Evolutionary conservation across 345 rosid species (phyloP).

Genomic region (Kandelia obovata): DNA sequence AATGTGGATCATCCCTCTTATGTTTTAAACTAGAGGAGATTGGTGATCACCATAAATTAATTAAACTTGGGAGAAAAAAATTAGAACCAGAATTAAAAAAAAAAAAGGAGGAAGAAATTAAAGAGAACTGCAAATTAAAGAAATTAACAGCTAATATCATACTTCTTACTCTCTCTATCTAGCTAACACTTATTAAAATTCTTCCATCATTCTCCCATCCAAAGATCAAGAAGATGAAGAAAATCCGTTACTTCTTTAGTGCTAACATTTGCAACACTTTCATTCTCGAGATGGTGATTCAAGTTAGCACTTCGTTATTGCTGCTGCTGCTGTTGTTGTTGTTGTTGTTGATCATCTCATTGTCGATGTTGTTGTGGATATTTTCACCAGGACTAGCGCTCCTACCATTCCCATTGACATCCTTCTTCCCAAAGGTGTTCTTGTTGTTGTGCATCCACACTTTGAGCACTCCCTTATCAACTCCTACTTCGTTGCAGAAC

Average conservation of each 20-base stretch:
- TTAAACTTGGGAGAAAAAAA: conserved; percentile 21
- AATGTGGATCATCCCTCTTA: neutral
- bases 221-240: conserved; percentile 44
- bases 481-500: conserved; percentile 67
- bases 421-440: conserved; percentile 48
- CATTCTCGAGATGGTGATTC: conserved; percentile 30
- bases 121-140: conserved; percentile 17
- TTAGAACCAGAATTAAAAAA: neutral
- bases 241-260: conserved; percentile 35
- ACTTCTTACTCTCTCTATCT: conserved; percentile 18
- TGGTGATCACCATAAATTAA: conserved; percentile 23
- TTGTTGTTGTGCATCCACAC: conserved; percentile 99
- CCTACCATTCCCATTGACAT: conserved; percentile 6
- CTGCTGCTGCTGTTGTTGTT: too few relatives aligned
- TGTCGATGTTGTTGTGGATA: conserved; percentile 5
- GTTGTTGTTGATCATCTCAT: neutral
- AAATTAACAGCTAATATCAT: conserved; percentile 16
- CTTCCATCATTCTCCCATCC: neutral
- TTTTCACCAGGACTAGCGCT: conserved; percentile 2
- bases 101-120: neutral
- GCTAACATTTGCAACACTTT: conserved; percentile 25
- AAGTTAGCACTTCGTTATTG: neutral
- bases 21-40: neutral
- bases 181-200: conserved; percentile 21
- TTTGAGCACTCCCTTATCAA: conserved; percentile 66